These are phyloP conservation scores for Cyberlindnera bimundalis DNA, from an alignment of 805 yeast genomes.

Conservation along the genomic window DNA sequence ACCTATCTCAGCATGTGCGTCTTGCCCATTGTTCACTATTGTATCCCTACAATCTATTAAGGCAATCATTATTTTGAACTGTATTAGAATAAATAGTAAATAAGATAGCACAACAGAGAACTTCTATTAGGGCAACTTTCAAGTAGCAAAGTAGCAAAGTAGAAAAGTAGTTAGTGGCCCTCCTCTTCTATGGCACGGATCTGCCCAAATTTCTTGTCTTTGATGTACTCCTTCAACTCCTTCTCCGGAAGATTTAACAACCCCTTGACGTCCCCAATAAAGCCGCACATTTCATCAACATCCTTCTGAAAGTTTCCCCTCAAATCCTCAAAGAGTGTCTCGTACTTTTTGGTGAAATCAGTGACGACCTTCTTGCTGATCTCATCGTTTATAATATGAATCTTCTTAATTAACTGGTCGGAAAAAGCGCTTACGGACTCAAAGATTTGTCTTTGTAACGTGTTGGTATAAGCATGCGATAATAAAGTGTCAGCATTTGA, in stretches of 20 bases:
- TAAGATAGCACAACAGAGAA: too few species aligned
- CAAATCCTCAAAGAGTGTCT: constrained; percentile 30
- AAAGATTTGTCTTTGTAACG: constrained; percentile 35
- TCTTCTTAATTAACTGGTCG: constrained; percentile 32
- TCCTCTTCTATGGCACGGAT: not conserved
- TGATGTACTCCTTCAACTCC: constrained; percentile 30
- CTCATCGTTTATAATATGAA: constrained; percentile 35
- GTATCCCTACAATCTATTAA: too few species aligned
- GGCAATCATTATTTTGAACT: too few species aligned
- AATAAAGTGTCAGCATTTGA: constrained; percentile 12
- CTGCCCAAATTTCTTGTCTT: constrained; percentile 22
- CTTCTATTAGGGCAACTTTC: too few species aligned
- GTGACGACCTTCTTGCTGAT: constrained; percentile 33
- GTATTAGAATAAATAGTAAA: too few species aligned
- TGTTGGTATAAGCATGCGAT: constrained; percentile 32
- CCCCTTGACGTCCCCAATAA: constrained; percentile 33
- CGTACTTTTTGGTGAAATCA: constrained; percentile 35
- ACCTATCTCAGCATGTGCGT: not conserved
- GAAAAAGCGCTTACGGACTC: constrained; percentile 34
- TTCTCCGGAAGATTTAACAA: constrained; percentile 35
- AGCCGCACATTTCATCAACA: constrained; percentile 34
- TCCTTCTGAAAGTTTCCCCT: constrained; percentile 34
- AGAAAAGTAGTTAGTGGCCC: not conserved
- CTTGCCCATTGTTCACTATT: not conserved
- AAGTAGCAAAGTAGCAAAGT: not conserved